Evolutionary conservation across 345 rosid species (phyloP).

Genomic region (Citrus mangshanensis): DNA sequence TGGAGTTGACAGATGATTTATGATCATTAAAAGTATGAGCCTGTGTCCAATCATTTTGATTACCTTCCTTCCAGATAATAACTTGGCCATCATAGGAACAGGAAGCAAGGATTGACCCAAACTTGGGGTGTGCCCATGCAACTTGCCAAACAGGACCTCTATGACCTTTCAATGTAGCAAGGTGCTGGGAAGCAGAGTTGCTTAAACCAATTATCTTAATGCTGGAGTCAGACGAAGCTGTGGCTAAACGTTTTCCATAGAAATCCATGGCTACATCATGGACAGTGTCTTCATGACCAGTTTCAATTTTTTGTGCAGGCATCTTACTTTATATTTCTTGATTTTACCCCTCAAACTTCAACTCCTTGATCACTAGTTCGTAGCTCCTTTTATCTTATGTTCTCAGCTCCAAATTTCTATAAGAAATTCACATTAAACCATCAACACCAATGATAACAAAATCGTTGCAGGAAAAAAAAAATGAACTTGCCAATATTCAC

Average conservation of each 20-base stretch:
- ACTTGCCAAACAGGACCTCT: conserved; percentile 28
- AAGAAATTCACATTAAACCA: neutral
- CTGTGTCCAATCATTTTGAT: conserved; percentile 18
- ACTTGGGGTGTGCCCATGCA: conserved; percentile 23
- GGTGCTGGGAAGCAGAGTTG: conserved; percentile 18
- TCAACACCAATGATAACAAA: neutral
- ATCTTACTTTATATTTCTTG: conserved; percentile 3
- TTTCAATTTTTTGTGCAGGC: conserved; percentile 22
- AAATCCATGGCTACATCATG: conserved; percentile 25
- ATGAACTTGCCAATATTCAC: neutral
- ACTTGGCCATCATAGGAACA: conserved; percentile 24
- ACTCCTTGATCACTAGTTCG: neutral
- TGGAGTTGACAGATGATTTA: conserved; percentile 18
- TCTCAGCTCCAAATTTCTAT: neutral
- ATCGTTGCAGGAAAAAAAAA: neutral
- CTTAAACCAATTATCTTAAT: conserved; percentile 20
- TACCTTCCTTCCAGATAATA: conserved; percentile 24
- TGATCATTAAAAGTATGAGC: conserved; percentile 20
- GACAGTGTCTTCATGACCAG: conserved; percentile 20
- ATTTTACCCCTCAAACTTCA: neutral
- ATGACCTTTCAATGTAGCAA: conserved; percentile 14
- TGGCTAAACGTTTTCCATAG: conserved; percentile 25
- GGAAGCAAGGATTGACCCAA: conserved; percentile 21
- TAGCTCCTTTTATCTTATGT: neutral
- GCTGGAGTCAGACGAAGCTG: conserved; percentile 17